Base-by-base conservation (phyloP, 352 stramenopile species). In the Globisporangium camurandrum region DNA sequence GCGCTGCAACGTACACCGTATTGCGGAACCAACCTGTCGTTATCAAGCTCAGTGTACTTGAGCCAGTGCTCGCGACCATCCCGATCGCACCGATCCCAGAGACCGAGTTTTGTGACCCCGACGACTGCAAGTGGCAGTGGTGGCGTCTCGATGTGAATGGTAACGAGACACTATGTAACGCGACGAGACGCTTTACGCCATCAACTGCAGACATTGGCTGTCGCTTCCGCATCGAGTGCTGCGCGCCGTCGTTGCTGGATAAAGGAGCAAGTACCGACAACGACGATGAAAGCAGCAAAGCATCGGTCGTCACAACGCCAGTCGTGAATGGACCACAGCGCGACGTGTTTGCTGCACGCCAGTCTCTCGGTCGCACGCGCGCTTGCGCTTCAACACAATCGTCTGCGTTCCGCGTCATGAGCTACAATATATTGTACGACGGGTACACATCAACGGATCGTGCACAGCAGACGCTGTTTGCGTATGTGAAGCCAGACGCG, bases 351-450 rank as follows among this genome's bases (percentile, higher is more conserved):
- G 46, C 41, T 0, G 37, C 56, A n/a, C 61, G 80, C n/a, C 47
- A 62, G 41, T 1, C 22, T 57, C 45, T 70, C 24, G 20, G 50
- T 16, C 6, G 53, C 14, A 28, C 51, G 23, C 56, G 67, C 46
- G 47, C 48, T 17, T 40, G 53, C 41, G 31, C 47, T 23, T 6
- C 14, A 9, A 0, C 41, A 56, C 39, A 55, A 56, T 48, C 43
- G 42, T 8, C 38, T 11, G 60, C 57, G 4, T 81, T 89, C 40
- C 78, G 81, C 40, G 66, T 92, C 12, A 88, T 92, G 81, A 86
- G 62, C 46, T 92, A 92, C 58, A 92, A 92, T 46, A 67, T 92
- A 22, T 36, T 92, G 12, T 92, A 76, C 47, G 68, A 81, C 34
- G 79, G 80, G 3, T 92, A 90, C 42, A 78, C 76, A 23, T 77